These are phyloP conservation scores for Hyaloscypha finlandica DNA, from an alignment of 495 filamentous ascomycete genomes.

Conservation along the genomic window DNA sequence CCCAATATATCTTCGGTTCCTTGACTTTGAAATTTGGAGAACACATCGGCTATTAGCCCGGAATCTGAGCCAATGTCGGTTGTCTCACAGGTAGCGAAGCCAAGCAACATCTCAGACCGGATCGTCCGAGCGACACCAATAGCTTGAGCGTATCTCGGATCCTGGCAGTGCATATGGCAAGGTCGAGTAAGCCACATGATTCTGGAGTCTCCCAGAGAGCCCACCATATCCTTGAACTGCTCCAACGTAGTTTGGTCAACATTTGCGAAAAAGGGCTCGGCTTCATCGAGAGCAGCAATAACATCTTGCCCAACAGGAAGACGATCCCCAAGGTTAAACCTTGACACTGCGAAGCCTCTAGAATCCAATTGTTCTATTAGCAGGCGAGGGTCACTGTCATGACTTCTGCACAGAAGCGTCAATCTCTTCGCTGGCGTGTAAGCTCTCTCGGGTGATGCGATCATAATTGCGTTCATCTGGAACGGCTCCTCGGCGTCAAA, in stretches of 20 bases:
- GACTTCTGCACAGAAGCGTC: background rate
- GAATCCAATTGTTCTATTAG: no score
- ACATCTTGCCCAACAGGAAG: slow-evolving; percentile 30
- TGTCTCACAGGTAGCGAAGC: slow-evolving; percentile 45
- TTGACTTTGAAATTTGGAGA: background rate
- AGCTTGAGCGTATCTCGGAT: slow-evolving; percentile 41
- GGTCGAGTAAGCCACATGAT: slow-evolving; percentile 45
- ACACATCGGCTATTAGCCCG: background rate
- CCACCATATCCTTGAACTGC: background rate
- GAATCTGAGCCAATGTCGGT: slow-evolving; percentile 28
- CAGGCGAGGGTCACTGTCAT: no score
- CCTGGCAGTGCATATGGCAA: slow-evolving; percentile 37
- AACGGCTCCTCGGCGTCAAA: background rate
- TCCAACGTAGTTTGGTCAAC: background rate
- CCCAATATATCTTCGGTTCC: background rate
- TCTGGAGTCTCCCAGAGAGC: background rate
- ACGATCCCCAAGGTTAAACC: slow-evolving; percentile 21
- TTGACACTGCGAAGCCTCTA: slow-evolving; percentile 15
- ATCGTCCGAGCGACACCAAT: slow-evolving; percentile 45
- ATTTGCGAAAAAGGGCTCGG: slow-evolving; percentile 32
- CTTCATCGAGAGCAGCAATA: slow-evolving; percentile 39
- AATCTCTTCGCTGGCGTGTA: background rate
- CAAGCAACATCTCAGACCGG: slow-evolving; percentile 39
- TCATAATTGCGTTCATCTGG: background rate
- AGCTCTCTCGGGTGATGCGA: background rate